Base-by-base conservation (phyloP, 805 yeast species). In the Millerozyma miso region DNA sequence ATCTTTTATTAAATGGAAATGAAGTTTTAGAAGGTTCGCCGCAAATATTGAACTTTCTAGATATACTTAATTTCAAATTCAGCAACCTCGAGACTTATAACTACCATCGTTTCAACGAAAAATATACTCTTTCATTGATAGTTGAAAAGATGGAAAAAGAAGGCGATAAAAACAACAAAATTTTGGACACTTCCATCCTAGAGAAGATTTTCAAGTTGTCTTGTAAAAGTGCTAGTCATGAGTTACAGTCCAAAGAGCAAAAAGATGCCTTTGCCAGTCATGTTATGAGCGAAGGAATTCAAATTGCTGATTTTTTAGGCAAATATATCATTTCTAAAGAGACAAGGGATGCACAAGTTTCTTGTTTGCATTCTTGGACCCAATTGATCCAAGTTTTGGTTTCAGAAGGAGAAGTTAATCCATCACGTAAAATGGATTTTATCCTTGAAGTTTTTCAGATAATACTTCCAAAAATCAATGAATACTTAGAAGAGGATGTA, bases 321-420 rank as follows among this genome's bases (percentile, higher is more conserved):
- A 76, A 76, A 50, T 67, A 71, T 18, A 53, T 78, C 12, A 63
- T 78, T n/a, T 68, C 66, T 34, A 67, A 69, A 35, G 69, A 71
- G 33, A 73, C 80, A 50, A 73, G 73, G 46, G 59, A 70, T 1
- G 66, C 71, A 6, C 93, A 85, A 47, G 64, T 84, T 37, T 64
- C 74, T 12, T 79, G 83, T 44, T 64, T 91, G 20, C 88, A 83
- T 54, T 77, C 95, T 0, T 91, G 98, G 98, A 81, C 83, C 17
- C 83, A 82, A 50, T 61, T 90, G 39, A 81, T 88, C 18, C 88
- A 88, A 47, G 79, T 88, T 3, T 63, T 88, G 36, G 80, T 87
- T 3, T 71, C 80, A 3, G 89, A 83, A 59, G 61, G 80, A 42
- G 60, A 68, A 4, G 54, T 71, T 0, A 14, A 19, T 10, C 16